Evolutionary conservation across 768 basidiomycete species (phyloP), one percentile per base, ranked within the genome.

Genomic region (Boletellus ananas): DNA sequence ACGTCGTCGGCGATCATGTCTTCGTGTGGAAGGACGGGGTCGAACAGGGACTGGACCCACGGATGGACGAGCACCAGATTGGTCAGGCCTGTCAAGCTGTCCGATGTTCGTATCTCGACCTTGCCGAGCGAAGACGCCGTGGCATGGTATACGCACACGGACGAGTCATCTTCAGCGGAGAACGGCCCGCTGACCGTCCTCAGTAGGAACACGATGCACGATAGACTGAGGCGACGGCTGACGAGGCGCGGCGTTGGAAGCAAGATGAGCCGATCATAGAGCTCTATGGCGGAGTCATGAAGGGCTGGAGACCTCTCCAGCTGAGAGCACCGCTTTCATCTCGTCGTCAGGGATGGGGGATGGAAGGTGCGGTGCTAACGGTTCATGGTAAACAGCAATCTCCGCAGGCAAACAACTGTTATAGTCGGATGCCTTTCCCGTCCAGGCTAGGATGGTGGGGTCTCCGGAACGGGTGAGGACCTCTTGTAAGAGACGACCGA

Each of bases 401-500:
- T 50, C 58, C 0, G 61, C 47, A 34, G 60, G 58, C 20, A 61
- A 48, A 17, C 60, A 63, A 16, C 62, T 61, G 16, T 64, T 64
- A 20, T 61, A 61, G 12, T 46, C 51, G 10, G 58, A 61, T 18
- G 51, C 37, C 39, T 51, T 52, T 6, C 60, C 62, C 4, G 54
- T 54, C 60, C 60, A 62, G 4, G 45, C 55, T 10, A 62, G 52
- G 16, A 61, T 45, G 1, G 46, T 42, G 4, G 25, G 14, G 10
- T 62, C 60, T 9, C 55, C 50, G 1, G 60, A 62, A 16, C 45
- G 50, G 3, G 50, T 49, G 12, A 62, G 44, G 13, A 62, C 43
- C 17, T 52, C 49, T 16, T 52, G 42, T 10, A 62, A 41, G 6
- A 68, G 56, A 17, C 66, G 55, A 6, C 57, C 52, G 17, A 66